Conservation (phyloP, 257 asterid genomes). For the Galeopsis tetrahit region DNA sequence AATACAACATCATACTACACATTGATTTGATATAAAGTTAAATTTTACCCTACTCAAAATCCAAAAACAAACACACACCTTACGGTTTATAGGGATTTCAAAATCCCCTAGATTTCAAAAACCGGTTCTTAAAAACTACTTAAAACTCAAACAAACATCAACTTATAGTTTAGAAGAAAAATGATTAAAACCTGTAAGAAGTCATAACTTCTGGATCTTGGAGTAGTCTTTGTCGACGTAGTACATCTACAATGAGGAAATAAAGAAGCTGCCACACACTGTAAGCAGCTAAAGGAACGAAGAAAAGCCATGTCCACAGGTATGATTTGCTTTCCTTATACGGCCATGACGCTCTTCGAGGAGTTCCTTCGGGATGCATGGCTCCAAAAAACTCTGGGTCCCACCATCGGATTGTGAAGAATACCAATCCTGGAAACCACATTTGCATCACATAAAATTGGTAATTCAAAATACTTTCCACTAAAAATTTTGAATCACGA, state of each 20-base stretch:
- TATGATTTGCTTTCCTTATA: constrained; percentile 74
- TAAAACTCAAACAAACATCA: no score
- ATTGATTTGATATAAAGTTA: no score
- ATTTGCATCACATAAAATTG: not conserved
- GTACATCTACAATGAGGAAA: constrained; percentile 86
- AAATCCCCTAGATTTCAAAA: no score
- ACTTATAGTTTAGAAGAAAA: not conserved
- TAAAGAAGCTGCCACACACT: constrained; percentile 88
- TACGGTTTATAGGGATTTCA: no score
- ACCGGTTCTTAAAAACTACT: no score
- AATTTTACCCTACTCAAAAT: no score
- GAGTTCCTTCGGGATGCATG: constrained; percentile 91
- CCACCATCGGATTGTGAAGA: constrained; percentile 99
- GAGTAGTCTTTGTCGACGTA: constrained; percentile 87
- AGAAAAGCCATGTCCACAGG: constrained; percentile 96
- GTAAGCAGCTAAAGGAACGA: constrained; percentile 87
- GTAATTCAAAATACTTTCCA: not conserved
- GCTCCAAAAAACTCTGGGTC: constrained; percentile 86
- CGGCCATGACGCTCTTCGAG: constrained; percentile 85
- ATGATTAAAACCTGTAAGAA: constrained; percentile 76
- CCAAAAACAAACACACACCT: no score
- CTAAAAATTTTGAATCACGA: not conserved
- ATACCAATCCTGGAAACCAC: constrained; percentile 78
- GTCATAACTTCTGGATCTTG: constrained; percentile 98
- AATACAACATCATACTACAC: no score